These are phyloP conservation scores for Russula earlei DNA, from an alignment of 768 basidiomycete genomes.

Conservation along the genomic window DNA sequence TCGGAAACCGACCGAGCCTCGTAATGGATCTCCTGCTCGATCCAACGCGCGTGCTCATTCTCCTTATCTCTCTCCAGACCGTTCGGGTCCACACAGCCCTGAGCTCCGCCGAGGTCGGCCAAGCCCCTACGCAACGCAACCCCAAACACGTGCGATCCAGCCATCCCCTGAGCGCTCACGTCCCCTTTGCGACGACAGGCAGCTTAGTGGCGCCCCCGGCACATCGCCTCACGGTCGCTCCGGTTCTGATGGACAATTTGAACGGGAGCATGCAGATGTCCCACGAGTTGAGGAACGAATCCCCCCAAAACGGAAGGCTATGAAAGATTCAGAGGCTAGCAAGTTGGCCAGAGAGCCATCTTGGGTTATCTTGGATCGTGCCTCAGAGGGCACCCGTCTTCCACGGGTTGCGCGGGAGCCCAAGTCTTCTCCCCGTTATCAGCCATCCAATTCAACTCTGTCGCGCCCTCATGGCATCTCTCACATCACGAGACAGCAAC, in stretches of 20 bases:
- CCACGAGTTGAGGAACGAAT: constrained; percentile 10
- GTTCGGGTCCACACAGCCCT: constrained; percentile 12
- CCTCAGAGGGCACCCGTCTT: constrained; percentile 2
- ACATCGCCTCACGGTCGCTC: constrained; percentile 33
- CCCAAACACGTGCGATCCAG: constrained; percentile 17
- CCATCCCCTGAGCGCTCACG: constrained; percentile 22
- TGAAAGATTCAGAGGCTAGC: constrained; percentile 1
- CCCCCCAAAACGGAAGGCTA: constrained; percentile 2
- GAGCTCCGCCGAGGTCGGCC: constrained; percentile 13
- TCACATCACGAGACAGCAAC: constrained; percentile 18
- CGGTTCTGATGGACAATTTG: constrained; percentile 43
- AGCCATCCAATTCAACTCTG: constrained; percentile 5
- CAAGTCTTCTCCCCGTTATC: constrained; percentile 18
- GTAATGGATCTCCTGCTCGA: constrained; percentile 17
- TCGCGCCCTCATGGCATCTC: constrained; percentile 20
- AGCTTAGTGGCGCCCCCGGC: not conserved
- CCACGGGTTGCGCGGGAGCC: constrained; percentile 10
- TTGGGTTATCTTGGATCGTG: constrained; percentile 10
- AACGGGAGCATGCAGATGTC: constrained; percentile 31
- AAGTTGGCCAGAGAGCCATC: constrained; percentile 11
- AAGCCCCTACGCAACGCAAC: not conserved
- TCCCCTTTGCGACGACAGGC: constrained; percentile 13
- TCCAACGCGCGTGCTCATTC: constrained; percentile 13
- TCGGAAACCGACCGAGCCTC: constrained; percentile 12
- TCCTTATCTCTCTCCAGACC: constrained; percentile 19